Evolutionary conservation across 2,329 filamentous ascomycete genomes (phyloP), one percentile per base, ranked within the genome.

Genomic region (Aspergillus calidoustus): DNA sequence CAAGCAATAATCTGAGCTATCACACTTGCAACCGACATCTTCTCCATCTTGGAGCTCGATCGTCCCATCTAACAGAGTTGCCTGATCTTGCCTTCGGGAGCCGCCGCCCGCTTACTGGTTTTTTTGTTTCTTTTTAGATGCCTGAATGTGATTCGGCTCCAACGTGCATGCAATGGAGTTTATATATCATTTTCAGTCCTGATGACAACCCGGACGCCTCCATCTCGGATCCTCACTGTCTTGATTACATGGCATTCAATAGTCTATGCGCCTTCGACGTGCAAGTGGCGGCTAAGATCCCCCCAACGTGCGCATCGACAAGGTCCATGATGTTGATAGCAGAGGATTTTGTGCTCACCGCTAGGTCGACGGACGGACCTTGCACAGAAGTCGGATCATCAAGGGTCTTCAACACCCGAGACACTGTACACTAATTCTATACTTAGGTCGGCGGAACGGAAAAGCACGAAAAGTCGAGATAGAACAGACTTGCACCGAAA

Each of bases 31-130:
- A 13, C 34, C 11, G 15, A 17, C 15, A 41, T 15, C 11, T 41
- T 41, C 34, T 15, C 11, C 31, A 13, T 38, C 11, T 41, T 41
- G 15, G 11, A 38, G 9, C 11, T 41, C 11, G 34, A 41, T 41
- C 34, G 34, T 41, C 34, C 34, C 11, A 6, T 41, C 34, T 15
- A 15, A 8, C 11, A n/a, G 31, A 34, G 48, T 51, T 51, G 48
- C 48, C 48, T 51, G 48, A 51, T 19, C 7, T 54, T 60, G 51
- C 52, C 58, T 54, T 50, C 34, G 56, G 49, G 28, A 23, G 7
- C 23, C n/a, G 50, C 56, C 49, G 51, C 51, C 19, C 19, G 13
- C 15, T 38, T 25, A 23, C 25, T 48, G 46, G 19, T 46, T 13
- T 23, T 23, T 31, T 59, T 41, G 22, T 54, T 31, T 46, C 30